Evolutionary conservation across 164 flowering plant genomes (phyloP), one percentile per base, ranked within the genome.

Genomic region (Piper betle): DNA sequence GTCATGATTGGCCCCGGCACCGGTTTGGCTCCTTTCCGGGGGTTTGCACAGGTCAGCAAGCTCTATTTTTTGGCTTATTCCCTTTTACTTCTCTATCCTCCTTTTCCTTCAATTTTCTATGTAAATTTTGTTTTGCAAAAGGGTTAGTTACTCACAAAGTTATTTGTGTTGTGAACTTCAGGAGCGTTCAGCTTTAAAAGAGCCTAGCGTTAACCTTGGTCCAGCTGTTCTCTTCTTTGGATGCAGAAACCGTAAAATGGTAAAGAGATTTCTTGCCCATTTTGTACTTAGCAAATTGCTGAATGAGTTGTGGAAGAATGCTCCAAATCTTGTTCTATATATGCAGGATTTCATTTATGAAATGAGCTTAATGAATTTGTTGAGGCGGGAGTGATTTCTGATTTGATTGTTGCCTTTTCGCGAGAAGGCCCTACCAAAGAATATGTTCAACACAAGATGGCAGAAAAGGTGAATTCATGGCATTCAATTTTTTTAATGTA

Each of bases 1-100:
- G 82, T 93, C 59, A 90, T 93, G 97, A 82, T 93, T 72, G 99
- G 99, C 39, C 99, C 99, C 59, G n/a, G n/a, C n/a, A n/a, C n/a
- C n/a, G n/a, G n/a, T n/a, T n/a, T n/a, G n/a, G n/a, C n/a, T n/a
- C n/a, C 99, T 61, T 93, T 93, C 68, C 84, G 99, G 73, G 99
- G 97, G 43, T 93, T 93, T 75, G 73, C 89, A 61, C 98, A 91
- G 96, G 97, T 91, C 69, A 64, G 62, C 57, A 57, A 18, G 43
- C 53, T 4, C 19, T 56, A 46, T 19, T n/a, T n/a, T n/a, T n/a
- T n/a, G 37, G 19, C 20, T 25, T 46, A 53, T 43, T 53, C 4
- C 46, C 59, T 60, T 41, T 61, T 64, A 37, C 43, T 48, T 25
- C 4, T 6, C 18, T 37, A 5, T 5, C n/a, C 20, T 38, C 18